Base-by-base conservation (phyloP, 495 filamentous ascomycete species). In the Penicillium pulvis region DNA sequence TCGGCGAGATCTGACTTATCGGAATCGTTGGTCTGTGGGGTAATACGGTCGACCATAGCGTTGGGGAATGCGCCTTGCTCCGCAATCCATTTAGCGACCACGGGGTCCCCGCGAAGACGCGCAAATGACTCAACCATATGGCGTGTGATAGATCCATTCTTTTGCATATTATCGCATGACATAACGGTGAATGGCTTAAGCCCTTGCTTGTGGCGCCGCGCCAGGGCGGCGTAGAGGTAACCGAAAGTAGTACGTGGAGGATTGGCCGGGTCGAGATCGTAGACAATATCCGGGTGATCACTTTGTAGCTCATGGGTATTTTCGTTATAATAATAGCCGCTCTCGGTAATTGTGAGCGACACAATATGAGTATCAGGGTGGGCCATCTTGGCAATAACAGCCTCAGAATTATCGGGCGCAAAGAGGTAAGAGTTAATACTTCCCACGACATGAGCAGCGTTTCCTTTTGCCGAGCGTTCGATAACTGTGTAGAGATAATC, bases 131-230 rank as follows among this genome's bases (percentile, higher is more conserved):
- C 62, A 46, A 80, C 75, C 77, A 80, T 80, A 61, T 79, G 68
- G 51, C 77, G 76, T 5, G 75, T 74, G 69, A 80, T 79, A 56
- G 76, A 65, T 24, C 77, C 77, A 63, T 80, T 80, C 70, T 79
- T 79, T 67, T 79, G 74, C 77, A 80, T 80, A 64, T 80, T 80
- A 57, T 80, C 77, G 57, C 77, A 80, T 8, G 77, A 80, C 71
- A 80, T 68, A 47, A 79, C 75, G 57, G 77, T 80, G 66, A 80
- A 80, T 19, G 77, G 77, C 47, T 71, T 73, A 46, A 79, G 74
- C 8, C 77, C 77, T 45, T 73, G 63, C 57, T 68, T 41, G 55
- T 73, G 62, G 49, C 77, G 77, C 3, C 71, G 70, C 3, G 66
- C 71, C 43, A 80, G 61, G 36, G 77, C 77, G 42, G 76, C 76